Evolutionary conservation across 768 basidiomycete species (phyloP).

Genomic region (Cystobasidium tubakii): DNA sequence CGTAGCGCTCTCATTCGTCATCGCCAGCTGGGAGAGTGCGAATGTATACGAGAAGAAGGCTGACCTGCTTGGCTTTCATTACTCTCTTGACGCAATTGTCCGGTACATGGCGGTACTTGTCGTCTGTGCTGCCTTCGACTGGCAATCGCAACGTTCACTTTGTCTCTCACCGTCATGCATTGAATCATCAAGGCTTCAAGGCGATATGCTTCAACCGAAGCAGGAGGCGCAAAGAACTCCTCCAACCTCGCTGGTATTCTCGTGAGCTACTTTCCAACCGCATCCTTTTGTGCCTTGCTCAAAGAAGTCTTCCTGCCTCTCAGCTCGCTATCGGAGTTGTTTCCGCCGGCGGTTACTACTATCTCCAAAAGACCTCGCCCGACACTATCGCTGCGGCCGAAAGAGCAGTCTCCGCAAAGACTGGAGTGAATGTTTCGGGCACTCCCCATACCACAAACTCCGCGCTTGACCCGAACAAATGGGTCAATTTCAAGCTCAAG

Average conservation of each 20-base stretch:
- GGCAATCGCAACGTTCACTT: too few species aligned
- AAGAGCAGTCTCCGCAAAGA: neutral
- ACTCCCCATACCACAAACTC: constrained; percentile 16
- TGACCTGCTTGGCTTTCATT: neutral
- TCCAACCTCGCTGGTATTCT: constrained; percentile 40
- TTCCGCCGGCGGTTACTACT: constrained; percentile 27
- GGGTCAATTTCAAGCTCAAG: constrained; percentile 62
- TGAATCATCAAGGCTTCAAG: constrained; percentile 4
- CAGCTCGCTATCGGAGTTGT: constrained; percentile 26
- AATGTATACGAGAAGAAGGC: neutral
- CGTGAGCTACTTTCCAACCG: constrained; percentile 39
- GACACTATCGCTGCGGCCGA: constrained; percentile 6
- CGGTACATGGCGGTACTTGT: too few species aligned
- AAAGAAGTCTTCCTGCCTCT: neutral
- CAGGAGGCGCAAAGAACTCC: constrained; percentile 1
- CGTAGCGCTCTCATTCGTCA: neutral
- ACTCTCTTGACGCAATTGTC: too few species aligned
- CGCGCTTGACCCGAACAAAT: constrained; percentile 37
- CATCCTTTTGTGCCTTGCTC: neutral
- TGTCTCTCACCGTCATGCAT: neutral
- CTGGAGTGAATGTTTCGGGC: constrained; percentile 26
- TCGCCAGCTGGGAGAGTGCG: neutral
- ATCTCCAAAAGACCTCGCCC: constrained; percentile 7
- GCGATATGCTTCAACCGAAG: constrained; percentile 37
- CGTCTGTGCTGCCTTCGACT: too few species aligned